Conservation (phyloP, 371 early-diverging fungal genomes). For the Apophysomyces variabilis region DNA sequence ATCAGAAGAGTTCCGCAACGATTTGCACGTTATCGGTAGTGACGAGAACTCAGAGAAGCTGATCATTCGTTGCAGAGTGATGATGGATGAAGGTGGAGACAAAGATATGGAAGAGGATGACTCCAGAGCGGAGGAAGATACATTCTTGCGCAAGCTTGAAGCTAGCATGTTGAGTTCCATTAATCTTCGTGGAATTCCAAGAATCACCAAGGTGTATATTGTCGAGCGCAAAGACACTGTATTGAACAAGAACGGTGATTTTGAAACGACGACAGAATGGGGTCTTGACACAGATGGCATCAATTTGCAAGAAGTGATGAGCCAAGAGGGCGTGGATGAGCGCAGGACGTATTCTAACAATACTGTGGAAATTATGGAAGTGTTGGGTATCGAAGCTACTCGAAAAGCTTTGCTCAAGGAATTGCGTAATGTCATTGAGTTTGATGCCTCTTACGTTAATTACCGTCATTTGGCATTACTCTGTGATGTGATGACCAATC, state of each 20-base stretch:
- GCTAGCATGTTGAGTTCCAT: conserved; percentile 85
- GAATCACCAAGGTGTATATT: conserved; percentile 94
- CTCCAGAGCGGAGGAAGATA: conserved; percentile 83
- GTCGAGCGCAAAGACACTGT: conserved; percentile 73
- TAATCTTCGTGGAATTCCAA: conserved; percentile 89
- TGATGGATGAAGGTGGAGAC: conserved; percentile 65
- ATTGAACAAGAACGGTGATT: conserved; percentile 66
- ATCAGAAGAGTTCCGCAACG: conserved; percentile 76
- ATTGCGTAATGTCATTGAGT: conserved; percentile 96
- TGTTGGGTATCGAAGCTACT: conserved; percentile 99
- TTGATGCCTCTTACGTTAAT: conserved; percentile 99
- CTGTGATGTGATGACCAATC: conserved; percentile 98
- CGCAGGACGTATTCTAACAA: conserved; percentile 91
- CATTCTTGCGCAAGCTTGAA: conserved; percentile 88
- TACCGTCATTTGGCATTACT: conserved; percentile 97
- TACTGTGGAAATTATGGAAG: conserved; percentile 90
- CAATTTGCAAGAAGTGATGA: conserved; percentile 90
- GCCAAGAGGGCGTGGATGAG: conserved; percentile 84
- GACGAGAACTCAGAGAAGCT: conserved; percentile 94
- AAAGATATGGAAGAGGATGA: conserved; percentile 68
- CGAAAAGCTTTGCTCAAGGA: conserved; percentile 94
- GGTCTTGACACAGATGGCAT: conserved; percentile 98
- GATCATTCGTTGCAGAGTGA: conserved; percentile 91
- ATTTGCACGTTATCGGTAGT: conserved; percentile 81
- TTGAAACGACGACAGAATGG: conserved; percentile 76